These are phyloP conservation scores for Ophiognomonia clavigignenti-juglandacearum DNA, from an alignment of 2,329 filamentous ascomycete genomes.

Conservation along the genomic window DNA sequence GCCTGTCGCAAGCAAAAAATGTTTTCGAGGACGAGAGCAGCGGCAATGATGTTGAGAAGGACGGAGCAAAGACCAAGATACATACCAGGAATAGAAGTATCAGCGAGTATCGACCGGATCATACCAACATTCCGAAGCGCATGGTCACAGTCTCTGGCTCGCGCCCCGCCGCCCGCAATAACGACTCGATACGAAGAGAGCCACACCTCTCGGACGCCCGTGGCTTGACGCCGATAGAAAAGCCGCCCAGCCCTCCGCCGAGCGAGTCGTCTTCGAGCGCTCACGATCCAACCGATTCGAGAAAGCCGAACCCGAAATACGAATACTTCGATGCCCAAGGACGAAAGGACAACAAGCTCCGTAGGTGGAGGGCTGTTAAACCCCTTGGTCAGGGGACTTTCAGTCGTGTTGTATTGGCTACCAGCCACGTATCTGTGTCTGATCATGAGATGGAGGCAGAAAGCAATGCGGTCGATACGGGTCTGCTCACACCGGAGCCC, in stretches of 20 bases:
- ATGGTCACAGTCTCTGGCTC: slow-evolving; percentile 69
- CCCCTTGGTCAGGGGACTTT: slow-evolving; percentile 90
- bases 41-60: slow-evolving; percentile 2
- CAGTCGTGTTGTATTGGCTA: slow-evolving; percentile 88
- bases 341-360: slow-evolving; percentile 62
- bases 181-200: slow-evolving; percentile 63
- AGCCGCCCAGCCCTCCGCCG: slow-evolving; percentile 75
- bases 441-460: slow-evolving; percentile 36
- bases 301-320: slow-evolving; percentile 34
- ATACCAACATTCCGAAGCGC: slow-evolving; percentile 62
- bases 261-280: slow-evolving; percentile 62
- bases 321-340: slow-evolving; percentile 69
- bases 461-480: slow-evolving; percentile 19
- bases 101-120: slow-evolving; percentile 81
- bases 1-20: slow-evolving; percentile 16
- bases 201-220: slow-evolving; percentile 74
- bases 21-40: slow-evolving; percentile 3
- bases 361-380: slow-evolving; percentile 75
- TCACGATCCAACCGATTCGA: slow-evolving; percentile 31
- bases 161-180: slow-evolving; percentile 38
- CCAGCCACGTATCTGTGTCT: slow-evolving; percentile 60
- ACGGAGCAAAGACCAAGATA: slow-evolving; percentile 21
- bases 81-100: slow-evolving; percentile 76
- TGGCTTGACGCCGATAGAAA: slow-evolving; percentile 61
- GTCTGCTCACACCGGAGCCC: slow-evolving; percentile 26